Base-by-base conservation (phyloP, 768 basidiomycete species). In the Russula vinacea region DNA sequence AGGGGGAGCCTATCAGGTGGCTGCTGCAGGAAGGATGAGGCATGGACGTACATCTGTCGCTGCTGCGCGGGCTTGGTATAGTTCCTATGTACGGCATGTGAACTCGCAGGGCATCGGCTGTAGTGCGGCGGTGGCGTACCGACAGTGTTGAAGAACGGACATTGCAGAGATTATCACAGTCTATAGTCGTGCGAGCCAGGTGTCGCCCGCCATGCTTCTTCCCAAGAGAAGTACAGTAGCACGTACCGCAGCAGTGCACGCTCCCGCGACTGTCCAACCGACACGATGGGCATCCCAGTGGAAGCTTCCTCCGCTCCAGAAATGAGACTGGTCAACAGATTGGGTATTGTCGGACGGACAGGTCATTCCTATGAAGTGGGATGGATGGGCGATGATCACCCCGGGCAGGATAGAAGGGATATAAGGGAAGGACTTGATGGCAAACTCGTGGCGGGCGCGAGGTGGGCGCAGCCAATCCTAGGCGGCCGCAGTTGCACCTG, bases 251-350 rank as follows among this genome's bases (percentile, higher is more conserved):
- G 74, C 72, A 3, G 89, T 75, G 69, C 84, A 87, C 16, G 77
- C 80, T 29, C 89, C 89, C 13, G 88, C 82, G 60, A 90, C 78
- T 9, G 86, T 79, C 89, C 89, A 90, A 58, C 89, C 89, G 72
- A 89, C 85, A 68, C 83, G 78, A 74, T 87, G 86, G 13, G 75
- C 69, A 65, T 83, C 80, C 87, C 86, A 88, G 69, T 86, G 77
- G 24, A 82, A 55, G 17, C 80, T 79, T 42, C 79, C 76, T 0
- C 76, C 67, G 69, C 76, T 76, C 88, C 88, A 90, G 71, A 90
- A 90, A 11, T 74, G 76, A 54, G 79, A 77, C 71, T 90, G 85
- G 73, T 90, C 87, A 32, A 83, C 70, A 0, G 65, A 71, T 24
- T 73, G 64, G 0, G 77, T 74, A 67, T 89, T 87, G 56, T 79